Evolutionary conservation across 177 flowering plant genomes (phyloP).

Genomic region (Vitis hybrid): DNA sequence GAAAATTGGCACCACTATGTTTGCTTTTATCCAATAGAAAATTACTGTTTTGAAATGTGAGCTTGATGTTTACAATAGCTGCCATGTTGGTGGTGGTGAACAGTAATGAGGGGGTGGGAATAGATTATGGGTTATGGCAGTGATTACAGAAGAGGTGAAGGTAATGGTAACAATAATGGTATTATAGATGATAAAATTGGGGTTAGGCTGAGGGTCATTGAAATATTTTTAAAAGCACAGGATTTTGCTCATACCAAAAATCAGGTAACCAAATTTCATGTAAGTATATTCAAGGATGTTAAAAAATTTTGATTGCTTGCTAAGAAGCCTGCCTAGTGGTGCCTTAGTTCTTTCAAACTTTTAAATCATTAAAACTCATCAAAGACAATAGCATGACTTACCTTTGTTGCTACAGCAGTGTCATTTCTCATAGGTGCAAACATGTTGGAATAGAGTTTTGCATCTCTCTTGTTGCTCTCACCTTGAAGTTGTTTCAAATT

Average conservation of each 20-base stretch:
- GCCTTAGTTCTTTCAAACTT: neutral
- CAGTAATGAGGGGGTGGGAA: neutral
- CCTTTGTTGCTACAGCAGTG: conserved; percentile 34
- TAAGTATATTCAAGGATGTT: too few relatives aligned
- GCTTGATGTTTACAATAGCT: neutral
- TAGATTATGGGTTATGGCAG: neutral
- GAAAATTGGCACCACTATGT: neutral
- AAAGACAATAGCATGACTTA: neutral
- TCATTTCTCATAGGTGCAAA: conserved; percentile 42
- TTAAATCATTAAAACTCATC: neutral
- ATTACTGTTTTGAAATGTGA: neutral
- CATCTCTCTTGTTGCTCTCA: conserved; percentile 67
- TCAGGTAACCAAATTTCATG: too few relatives aligned
- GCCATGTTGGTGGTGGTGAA: neutral
- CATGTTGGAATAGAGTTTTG: conserved; percentile 60
- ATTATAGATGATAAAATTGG: neutral
- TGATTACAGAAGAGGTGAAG: neutral
- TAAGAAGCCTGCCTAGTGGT: neutral
- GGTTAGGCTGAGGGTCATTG: too few relatives aligned
- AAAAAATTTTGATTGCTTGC: too few relatives aligned
- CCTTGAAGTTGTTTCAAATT: conserved; percentile 54
- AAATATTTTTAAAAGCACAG: too few relatives aligned
- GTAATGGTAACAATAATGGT: neutral
- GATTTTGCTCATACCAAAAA: too few relatives aligned
- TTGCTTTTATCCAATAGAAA: neutral